Evolutionary conservation across 768 basidiomycete genomes (phyloP).

Genomic region (Tulasnella sp.): DNA sequence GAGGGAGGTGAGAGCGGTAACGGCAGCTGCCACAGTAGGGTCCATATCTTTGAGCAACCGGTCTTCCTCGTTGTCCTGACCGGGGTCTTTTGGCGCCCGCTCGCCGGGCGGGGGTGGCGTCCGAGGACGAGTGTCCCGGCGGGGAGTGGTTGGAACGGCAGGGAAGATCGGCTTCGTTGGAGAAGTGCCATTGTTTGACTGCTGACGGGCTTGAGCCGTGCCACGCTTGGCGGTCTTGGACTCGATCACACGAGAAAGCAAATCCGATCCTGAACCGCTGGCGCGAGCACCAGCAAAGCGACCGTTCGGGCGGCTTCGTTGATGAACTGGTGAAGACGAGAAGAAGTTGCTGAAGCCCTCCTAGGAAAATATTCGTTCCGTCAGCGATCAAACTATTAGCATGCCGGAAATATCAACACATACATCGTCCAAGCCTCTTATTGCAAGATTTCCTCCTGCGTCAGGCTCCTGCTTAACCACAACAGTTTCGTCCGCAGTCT

Average conservation of each 20-base stretch:
- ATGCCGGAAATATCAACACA: background rate
- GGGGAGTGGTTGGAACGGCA: slow-evolving; percentile 13
- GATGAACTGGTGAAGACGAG: slow-evolving; percentile 46
- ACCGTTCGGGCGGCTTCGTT: slow-evolving; percentile 61
- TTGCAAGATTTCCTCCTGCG: background rate
- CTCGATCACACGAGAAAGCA: slow-evolving; percentile 24
- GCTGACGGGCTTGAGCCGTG: background rate
- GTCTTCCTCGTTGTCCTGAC: slow-evolving; percentile 16
- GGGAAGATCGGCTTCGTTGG: slow-evolving; percentile 15
- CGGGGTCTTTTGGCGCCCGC: background rate
- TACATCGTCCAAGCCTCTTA: background rate
- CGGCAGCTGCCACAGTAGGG: slow-evolving; percentile 22
- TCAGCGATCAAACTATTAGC: background rate
- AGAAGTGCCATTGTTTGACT: background rate
- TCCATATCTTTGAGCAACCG: slow-evolving; percentile 18
- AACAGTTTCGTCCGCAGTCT: background rate
- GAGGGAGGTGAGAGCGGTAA: slow-evolving; percentile 22
- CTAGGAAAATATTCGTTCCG: background rate
- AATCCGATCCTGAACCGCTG: slow-evolving; percentile 10
- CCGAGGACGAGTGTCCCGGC: background rate
- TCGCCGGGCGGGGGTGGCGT: slow-evolving; percentile 9
- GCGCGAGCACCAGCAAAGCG: background rate
- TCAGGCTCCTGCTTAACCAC: background rate
- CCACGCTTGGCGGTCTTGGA: slow-evolving; percentile 21
- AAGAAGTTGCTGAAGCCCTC: slow-evolving; percentile 19